Evolutionary conservation across 306 rosid genomes (phyloP), one percentile per base, ranked within the genome.

Genomic region (Arachis stenosperma): DNA sequence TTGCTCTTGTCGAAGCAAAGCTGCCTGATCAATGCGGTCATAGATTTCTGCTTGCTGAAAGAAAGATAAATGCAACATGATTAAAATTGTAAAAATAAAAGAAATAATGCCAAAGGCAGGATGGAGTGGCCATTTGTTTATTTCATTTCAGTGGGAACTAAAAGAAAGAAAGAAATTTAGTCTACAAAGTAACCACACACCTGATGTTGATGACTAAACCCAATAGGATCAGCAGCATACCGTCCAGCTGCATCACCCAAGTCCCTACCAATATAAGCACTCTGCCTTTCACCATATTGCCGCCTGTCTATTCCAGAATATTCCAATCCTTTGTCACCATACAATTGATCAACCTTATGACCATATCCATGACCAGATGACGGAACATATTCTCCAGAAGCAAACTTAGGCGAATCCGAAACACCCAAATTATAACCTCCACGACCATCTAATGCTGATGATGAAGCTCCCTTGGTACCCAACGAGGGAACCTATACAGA

Each of bases 1-100:
- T 72, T 91, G 97, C 76, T 94, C 99, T 87, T 88, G 99, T 65
- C 98, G 92, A 78, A 89, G 96, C 86, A 94, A 70, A 71, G 87
- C 69, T 30, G 89, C 88, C 89, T 88, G 92, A 83, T 94, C 96
- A 72, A 90, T 82, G 78, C 93, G 92, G 39, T 94, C 98, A 84
- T 91, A 94, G 44, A 92, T 83, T 52, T 94, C 96, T 14, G 85
- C 63, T 87, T 94, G 90, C 78, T 70, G 75, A 73, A 74, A 14
- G 69, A 39, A 46, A 46, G 52, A 55, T n/a, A 79, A 67, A 80
- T 59, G 50, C 3, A 61, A 61, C 22, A 74, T 14, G 39, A 78
- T 29, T 57, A 76, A 44, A n/a, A 61, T 59, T 10, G 9, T 6
- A 8, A 2, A 29, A 22, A 8, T 36, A 27, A 2, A 2, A 69